Conservation (phyloP, 306 rosid species). For the Acacia melanoxylon region DNA sequence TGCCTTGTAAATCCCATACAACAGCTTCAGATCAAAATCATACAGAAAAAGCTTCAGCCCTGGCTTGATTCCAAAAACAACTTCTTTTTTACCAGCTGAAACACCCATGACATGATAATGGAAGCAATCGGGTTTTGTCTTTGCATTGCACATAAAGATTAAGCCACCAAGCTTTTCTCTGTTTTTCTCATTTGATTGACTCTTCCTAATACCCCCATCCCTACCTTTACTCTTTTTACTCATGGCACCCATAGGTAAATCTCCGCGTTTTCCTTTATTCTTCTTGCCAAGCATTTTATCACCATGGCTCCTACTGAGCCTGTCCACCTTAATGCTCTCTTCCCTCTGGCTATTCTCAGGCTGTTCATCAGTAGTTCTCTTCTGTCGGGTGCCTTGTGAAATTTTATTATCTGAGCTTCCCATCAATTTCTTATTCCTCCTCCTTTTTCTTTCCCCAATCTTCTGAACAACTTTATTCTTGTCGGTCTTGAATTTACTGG, state of each 20-base stretch:
- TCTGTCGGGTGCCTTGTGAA: constrained; percentile 12
- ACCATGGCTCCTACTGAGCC: constrained; percentile 21
- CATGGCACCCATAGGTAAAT: constrained; percentile 24
- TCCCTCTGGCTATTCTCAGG: constrained; percentile 36
- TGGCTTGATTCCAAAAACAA: constrained; percentile 60
- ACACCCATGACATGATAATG: constrained; percentile 75
- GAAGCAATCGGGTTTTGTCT: constrained; percentile 92
- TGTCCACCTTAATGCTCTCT: constrained; percentile 30
- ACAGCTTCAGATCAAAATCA: constrained; percentile 83
- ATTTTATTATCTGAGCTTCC: constrained; percentile 31
- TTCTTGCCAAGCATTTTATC: constrained; percentile 29
- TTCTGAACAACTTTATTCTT: constrained; percentile 28
- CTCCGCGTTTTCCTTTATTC: constrained; percentile 26
- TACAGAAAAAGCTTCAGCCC: constrained; percentile 80
- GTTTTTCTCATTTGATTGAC: constrained; percentile 32
- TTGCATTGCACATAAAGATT: constrained; percentile 87
- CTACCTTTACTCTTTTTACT: constrained; percentile 37
- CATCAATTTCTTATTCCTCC: constrained; percentile 35
- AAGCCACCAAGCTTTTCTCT: constrained; percentile 71
- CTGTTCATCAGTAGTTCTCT: constrained; percentile 24
- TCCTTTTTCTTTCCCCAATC: constrained; percentile 31
- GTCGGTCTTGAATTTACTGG: constrained; percentile 32
- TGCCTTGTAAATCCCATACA: constrained; percentile 80
- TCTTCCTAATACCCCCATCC: constrained; percentile 32
- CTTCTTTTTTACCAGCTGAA: constrained; percentile 56